Evolutionary conservation across 495 filamentous ascomycete genomes (phyloP).

Genomic region (Penicillium samsonianum): DNA sequence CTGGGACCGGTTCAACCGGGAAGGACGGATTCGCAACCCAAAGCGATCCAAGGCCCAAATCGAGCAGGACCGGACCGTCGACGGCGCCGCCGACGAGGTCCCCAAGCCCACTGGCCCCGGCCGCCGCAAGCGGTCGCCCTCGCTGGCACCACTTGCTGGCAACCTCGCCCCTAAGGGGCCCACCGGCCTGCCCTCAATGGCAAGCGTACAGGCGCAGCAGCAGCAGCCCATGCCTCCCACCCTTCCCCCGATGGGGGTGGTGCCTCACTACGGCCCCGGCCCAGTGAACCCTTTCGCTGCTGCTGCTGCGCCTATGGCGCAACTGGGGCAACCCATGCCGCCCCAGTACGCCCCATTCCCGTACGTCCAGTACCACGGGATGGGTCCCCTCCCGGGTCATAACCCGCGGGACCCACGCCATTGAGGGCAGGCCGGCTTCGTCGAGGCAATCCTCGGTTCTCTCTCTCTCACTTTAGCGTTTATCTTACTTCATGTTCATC

Average conservation of each 20-base stretch:
- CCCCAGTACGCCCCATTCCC: slow-evolving; percentile 31
- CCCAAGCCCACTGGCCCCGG: slow-evolving; percentile 30
- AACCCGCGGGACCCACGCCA: slow-evolving; percentile 13
- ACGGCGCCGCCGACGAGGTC: slow-evolving; percentile 28
- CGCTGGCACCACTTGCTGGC: slow-evolving; percentile 24
- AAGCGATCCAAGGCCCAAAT: slow-evolving; percentile 53
- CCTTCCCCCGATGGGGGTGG: slow-evolving; percentile 23
- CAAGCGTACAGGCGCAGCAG: slow-evolving; percentile 18
- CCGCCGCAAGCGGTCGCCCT: slow-evolving; percentile 26
- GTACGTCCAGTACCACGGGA: slow-evolving; percentile 22
- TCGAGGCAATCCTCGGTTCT: slow-evolving; percentile 1
- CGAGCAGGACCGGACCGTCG: slow-evolving; percentile 40
- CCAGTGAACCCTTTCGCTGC: slow-evolving; percentile 21
- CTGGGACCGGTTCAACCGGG: slow-evolving; percentile 48
- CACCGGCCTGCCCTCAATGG: slow-evolving; percentile 22
- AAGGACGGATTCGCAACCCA: slow-evolving; percentile 47
- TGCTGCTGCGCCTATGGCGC: slow-evolving; percentile 20
- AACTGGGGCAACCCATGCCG: slow-evolving; percentile 27
- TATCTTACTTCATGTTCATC: not conserved
- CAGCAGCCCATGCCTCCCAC: slow-evolving; percentile 20
- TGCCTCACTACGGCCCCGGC: slow-evolving; percentile 19
- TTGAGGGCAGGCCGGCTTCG: slow-evolving; percentile 8
- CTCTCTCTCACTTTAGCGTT: slow-evolving; percentile 4
- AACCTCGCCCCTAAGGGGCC: slow-evolving; percentile 33
- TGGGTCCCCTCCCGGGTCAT: slow-evolving; percentile 17